Percentiles rank a stretch among this genome's conserved stretches.
These are phyloP conservation scores for Aspergillus kassunensis DNA, from an alignment of 495 filamentous ascomycete genomes.

Conservation along the genomic window DNA sequence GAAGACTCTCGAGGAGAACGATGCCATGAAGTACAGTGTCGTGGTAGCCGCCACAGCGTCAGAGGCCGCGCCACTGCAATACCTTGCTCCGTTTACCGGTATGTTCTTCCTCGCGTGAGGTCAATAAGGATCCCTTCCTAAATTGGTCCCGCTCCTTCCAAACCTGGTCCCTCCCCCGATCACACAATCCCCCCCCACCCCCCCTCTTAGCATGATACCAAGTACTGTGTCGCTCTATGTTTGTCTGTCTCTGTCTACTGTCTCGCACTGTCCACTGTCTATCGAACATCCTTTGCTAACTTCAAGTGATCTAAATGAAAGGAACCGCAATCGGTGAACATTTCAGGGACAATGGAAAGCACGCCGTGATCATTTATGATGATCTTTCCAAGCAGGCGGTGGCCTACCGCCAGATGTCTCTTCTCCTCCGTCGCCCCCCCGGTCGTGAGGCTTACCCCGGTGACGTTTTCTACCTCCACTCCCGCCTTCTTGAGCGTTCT, in stretches of 20 bases:
- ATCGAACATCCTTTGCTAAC: too few relatives aligned
- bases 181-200: too few relatives aligned
- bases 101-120: too few relatives aligned
- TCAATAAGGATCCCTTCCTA: neutral
- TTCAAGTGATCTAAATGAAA: too few relatives aligned
- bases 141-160: too few relatives aligned
- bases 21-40: constrained; percentile 98
- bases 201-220: too few relatives aligned
- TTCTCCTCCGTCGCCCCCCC: constrained; percentile 96
- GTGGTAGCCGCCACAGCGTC: constrained; percentile 96
- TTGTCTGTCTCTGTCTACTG: too few relatives aligned
- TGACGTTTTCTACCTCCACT: constrained; percentile 99
- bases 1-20: constrained; percentile 99
- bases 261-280: too few relatives aligned
- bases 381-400: constrained; percentile 99
- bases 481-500: constrained; percentile 97
- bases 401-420: constrained; percentile 99
- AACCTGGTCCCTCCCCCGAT: too few relatives aligned
- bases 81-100: constrained; percentile 92
- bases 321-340: constrained; percentile 70
- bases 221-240: too few relatives aligned
- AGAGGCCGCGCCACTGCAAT: constrained; percentile 91
- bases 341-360: constrained; percentile 90
- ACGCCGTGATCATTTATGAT: constrained; percentile 91
- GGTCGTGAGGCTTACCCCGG: constrained; percentile 99